phyloP scores from a whole-genome alignment of 1,284 basidiomycete genomes.

The Tilletia horrida region DNA sequence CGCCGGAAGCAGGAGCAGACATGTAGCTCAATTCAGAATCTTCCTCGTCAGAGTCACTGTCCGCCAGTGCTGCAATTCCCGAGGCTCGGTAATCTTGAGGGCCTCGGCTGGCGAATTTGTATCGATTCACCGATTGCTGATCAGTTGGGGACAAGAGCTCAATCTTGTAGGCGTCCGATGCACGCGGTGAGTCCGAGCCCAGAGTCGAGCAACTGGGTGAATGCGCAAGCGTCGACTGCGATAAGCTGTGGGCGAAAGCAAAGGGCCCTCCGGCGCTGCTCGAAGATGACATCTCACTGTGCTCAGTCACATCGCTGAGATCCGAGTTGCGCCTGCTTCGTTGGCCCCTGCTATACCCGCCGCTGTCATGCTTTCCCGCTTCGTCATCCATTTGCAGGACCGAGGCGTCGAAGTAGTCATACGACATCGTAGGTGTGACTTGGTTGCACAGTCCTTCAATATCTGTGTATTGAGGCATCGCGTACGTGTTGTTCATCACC shows the following conservation, averaged over 20 bases:
- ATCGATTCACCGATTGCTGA: neutral
- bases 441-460: conserved; percentile 25
- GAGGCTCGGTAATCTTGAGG: neutral
- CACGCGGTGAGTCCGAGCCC: neutral
- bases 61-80: neutral
- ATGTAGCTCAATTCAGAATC: conserved; percentile 17
- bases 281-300: conserved; percentile 30
- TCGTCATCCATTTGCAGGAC: neutral
- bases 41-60: conserved; percentile 35
- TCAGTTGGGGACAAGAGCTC: neutral
- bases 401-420: conserved; percentile 14
- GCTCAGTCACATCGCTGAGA: neutral
- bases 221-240: conserved; percentile 29
- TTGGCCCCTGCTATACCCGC: neutral
- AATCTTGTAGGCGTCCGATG: neutral
- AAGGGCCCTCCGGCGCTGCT: conserved; percentile 36
- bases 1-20: neutral
- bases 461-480: conserved; percentile 24
- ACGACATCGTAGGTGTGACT: conserved; percentile 23
- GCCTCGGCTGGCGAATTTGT: conserved; percentile 11
- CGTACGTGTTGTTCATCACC: conserved; percentile 18
- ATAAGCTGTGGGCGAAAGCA: conserved; percentile 36
- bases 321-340: conserved; percentile 17
- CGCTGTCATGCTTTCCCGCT: conserved; percentile 24
- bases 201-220: conserved; percentile 8